Percentiles rank a stretch among this genome's conserved stretches.
Conservation (phyloP, 192 early-diverging fungal species). For the Coemansia pectinata region DNA sequence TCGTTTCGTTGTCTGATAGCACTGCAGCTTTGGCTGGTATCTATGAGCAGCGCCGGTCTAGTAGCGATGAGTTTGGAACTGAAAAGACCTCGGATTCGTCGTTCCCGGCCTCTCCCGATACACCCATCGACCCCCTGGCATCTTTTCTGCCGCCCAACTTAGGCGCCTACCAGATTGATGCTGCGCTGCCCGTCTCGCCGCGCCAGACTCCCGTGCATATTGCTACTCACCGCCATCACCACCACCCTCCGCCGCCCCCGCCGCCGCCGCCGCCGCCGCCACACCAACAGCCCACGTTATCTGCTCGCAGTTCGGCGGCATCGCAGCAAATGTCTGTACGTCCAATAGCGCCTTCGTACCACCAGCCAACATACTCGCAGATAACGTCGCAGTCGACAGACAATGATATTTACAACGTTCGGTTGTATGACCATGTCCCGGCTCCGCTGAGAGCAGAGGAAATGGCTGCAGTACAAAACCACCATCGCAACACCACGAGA, state of each 20-base stretch:
- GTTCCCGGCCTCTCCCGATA: conserved; percentile 30
- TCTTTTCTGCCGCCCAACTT: conserved; percentile 23
- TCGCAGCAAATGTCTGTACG: conserved; percentile 12
- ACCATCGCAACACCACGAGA: conserved; percentile 15
- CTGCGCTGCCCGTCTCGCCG: conserved; percentile 29
- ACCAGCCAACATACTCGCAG: conserved; percentile 19
- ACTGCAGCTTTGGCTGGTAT: not conserved
- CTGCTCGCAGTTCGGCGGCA: not conserved
- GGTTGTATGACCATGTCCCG: conserved; percentile 47
- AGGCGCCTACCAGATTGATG: conserved; percentile 21
- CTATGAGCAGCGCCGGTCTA: conserved; percentile 21
- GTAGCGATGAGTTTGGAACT: conserved; percentile 49
- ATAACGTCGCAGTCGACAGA: conserved; percentile 16
- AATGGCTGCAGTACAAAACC: conserved; percentile 43
- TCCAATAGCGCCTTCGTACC: conserved; percentile 16
- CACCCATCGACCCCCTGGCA: conserved; percentile 38
- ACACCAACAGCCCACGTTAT: conserved; percentile 14
- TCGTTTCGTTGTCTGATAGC: not conserved
- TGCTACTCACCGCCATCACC: conserved; percentile 6
- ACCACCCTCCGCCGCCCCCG: conserved; percentile 13
- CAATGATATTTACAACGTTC: conserved; percentile 47
- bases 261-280: conserved; percentile 26
- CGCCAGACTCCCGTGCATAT: conserved; percentile 39
- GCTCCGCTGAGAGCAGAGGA: conserved; percentile 42
- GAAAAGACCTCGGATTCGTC: conserved; percentile 45